phyloP scores from a whole-genome alignment of 139 green algal species.

The Volvox africanus region DNA sequence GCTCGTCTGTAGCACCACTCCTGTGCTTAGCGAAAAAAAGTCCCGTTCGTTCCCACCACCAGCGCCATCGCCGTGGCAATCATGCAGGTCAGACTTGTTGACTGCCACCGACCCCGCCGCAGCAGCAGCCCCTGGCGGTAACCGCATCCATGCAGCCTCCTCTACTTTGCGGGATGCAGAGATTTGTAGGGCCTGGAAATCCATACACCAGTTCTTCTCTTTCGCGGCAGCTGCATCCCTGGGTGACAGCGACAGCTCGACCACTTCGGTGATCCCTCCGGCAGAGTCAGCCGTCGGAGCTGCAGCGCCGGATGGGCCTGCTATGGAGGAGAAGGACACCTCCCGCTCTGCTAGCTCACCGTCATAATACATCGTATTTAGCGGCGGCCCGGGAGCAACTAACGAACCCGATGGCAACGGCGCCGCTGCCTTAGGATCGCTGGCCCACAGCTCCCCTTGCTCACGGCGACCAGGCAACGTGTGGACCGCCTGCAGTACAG shows the following conservation, averaged over 20 bases:
- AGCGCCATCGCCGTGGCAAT: too few species aligned
- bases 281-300: not conserved
- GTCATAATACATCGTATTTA: not conserved
- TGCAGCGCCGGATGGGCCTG: not conserved
- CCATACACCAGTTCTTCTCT: not conserved
- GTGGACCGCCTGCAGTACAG: too few species aligned
- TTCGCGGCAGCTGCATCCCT: not conserved
- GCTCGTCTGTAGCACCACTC: too few species aligned
- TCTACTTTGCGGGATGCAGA: not conserved
- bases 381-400: not conserved
- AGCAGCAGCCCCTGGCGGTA: not conserved
- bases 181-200: slow-evolving; percentile 1
- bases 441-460: too few species aligned
- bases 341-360: not conserved
- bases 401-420: not conserved
- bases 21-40: not conserved
- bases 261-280: not conserved
- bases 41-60: not conserved
- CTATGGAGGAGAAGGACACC: not conserved
- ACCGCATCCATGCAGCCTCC: not conserved
- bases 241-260: not conserved
- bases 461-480: too few species aligned
- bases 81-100: not conserved
- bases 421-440: not conserved
- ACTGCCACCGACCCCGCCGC: not conserved